Conservation (phyloP, 148 eudicot genomes). For the Pouteria glomerata region DNA sequence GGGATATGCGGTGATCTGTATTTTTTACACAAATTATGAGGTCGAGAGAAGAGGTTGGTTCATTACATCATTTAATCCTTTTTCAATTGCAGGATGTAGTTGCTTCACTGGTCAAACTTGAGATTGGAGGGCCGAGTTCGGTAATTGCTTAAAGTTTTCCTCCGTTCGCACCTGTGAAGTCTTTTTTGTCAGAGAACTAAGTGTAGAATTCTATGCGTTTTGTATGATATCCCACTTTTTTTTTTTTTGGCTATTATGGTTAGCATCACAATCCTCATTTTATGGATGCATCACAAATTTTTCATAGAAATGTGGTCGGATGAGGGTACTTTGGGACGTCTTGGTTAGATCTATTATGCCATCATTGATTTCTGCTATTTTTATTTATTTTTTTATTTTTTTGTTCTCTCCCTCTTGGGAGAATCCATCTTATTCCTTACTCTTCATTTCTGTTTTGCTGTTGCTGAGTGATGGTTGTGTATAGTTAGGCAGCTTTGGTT, state of each 20-base stretch:
- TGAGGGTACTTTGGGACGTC: not conserved
- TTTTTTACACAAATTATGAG: not conserved
- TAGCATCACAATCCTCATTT: slow-evolving; percentile 26
- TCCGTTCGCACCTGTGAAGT: not conserved
- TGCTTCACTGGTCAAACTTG: slow-evolving; percentile 9
- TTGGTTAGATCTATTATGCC: no score
- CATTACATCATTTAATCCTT: not conserved
- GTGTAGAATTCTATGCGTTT: slow-evolving; percentile 9
- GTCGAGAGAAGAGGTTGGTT: not conserved
- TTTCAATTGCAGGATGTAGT: not conserved
- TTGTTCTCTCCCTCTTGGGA: no score
- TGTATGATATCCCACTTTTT: slow-evolving; percentile 31
- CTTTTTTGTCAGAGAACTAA: slow-evolving; percentile 14
- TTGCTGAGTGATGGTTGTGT: no score
- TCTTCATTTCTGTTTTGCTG: not conserved
- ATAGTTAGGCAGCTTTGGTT: no score
- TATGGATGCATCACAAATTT: slow-evolving; percentile 36
- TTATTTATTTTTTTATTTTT: not conserved
- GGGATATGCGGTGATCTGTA: not conserved
- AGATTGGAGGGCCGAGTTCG: slow-evolving; percentile 8
- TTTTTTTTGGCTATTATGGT: slow-evolving; percentile 4
- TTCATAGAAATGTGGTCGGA: slow-evolving; percentile 34
- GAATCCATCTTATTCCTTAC: not conserved
- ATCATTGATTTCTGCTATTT: not conserved
- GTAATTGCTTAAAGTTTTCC: not conserved